These are phyloP conservation scores for Syzygium malaccense DNA, from an alignment of 441 rosid species.

Conservation along the genomic window DNA sequence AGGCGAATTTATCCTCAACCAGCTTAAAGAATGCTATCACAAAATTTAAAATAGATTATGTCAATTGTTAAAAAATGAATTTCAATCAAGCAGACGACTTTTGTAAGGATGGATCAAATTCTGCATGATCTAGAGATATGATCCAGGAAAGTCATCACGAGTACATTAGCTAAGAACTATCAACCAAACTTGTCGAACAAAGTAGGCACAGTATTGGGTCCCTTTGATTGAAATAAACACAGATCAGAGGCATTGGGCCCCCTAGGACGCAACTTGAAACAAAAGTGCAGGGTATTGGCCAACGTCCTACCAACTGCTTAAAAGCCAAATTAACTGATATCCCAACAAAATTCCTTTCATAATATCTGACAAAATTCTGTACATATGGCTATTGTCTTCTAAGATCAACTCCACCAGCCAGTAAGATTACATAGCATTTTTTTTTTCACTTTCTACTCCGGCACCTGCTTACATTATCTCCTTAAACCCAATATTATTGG, in stretches of 20 bases:
- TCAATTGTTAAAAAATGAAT: background rate
- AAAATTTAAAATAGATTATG: background rate
- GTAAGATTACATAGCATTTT: background rate
- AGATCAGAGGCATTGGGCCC: background rate
- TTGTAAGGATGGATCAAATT: background rate
- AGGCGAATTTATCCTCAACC: background rate
- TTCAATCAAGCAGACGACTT: background rate
- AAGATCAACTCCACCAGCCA: background rate
- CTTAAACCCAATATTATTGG: background rate
- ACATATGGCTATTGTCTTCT: background rate
- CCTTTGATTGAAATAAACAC: background rate
- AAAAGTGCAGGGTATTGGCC: background rate
- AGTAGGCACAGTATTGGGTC: background rate
- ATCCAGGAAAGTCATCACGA: background rate
- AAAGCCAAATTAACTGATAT: background rate
- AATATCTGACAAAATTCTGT: background rate
- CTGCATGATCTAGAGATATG: background rate
- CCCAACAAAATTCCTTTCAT: background rate
- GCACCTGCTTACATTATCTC: background rate
- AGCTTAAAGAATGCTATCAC: background rate
- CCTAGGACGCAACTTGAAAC: background rate
- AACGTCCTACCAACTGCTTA: background rate
- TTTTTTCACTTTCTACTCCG: background rate
- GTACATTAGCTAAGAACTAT: background rate
- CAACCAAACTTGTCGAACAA: background rate